phyloP scores from a whole-genome alignment of 495 filamentous ascomycete species.

The Immersiella caudata region DNA sequence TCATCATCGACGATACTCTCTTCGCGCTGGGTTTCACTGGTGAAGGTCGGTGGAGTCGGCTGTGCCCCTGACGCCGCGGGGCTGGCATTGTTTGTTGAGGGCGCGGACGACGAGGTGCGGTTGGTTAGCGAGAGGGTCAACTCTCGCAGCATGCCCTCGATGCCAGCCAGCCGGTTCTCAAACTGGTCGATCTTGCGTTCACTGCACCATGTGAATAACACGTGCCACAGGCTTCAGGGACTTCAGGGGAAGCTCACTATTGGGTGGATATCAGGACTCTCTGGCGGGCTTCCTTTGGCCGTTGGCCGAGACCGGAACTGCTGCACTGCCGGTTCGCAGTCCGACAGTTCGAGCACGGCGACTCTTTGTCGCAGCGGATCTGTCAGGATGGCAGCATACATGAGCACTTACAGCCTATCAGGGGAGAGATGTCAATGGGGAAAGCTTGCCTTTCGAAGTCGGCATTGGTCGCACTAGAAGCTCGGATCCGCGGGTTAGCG shows the following conservation, averaged over 20 bases:
- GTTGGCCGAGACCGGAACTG: slow-evolving; percentile 63
- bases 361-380: slow-evolving; percentile 70
- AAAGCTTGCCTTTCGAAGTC: slow-evolving; percentile 35
- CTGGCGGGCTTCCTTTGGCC: slow-evolving; percentile 60
- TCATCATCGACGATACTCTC: slow-evolving; percentile 3
- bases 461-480: slow-evolving; percentile 41
- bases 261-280: slow-evolving; percentile 69
- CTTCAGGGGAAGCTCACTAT: slow-evolving; percentile 55
- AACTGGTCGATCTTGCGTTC: slow-evolving; percentile 71
- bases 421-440: neutral
- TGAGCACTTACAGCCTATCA: neutral
- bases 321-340: slow-evolving; percentile 58
- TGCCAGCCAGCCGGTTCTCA: slow-evolving; percentile 61
- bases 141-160: slow-evolving; percentile 56
- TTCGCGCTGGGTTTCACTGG: slow-evolving; percentile 14
- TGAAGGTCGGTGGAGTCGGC: neutral
- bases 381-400: slow-evolving; percentile 33
- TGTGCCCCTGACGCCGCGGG: neutral
- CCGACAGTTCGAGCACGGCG: slow-evolving; percentile 68
- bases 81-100: neutral
- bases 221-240: neutral
- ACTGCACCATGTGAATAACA: slow-evolving; percentile 41
- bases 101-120: neutral
- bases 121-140: slow-evolving; percentile 35
- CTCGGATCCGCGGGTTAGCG: slow-evolving; percentile 23